Evolutionary conservation across 2,329 filamentous ascomycete genomes (phyloP).

Genomic region (Curvularia hawaiiensis): DNA sequence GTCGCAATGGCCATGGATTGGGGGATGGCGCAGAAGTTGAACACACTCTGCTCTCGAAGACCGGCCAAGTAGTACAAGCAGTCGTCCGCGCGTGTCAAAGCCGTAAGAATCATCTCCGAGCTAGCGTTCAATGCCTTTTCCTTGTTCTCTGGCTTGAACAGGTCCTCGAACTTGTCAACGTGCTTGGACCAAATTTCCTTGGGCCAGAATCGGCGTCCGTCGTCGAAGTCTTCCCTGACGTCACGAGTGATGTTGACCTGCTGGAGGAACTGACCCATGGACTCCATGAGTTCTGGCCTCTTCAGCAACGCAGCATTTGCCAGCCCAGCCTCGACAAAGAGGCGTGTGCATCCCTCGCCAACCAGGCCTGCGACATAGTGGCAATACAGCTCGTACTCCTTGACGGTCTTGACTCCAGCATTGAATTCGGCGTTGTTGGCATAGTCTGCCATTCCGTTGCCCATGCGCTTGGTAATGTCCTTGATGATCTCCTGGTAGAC

Average conservation of each 20-base stretch:
- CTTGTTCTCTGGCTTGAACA: slow-evolving; percentile 81
- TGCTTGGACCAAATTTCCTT: slow-evolving; percentile 97
- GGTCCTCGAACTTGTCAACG: slow-evolving; percentile 84
- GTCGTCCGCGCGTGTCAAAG: slow-evolving; percentile 84
- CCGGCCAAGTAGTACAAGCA: slow-evolving; percentile 98
- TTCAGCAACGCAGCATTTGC: slow-evolving; percentile 85
- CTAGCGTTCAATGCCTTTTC: slow-evolving; percentile 81
- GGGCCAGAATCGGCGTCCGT: slow-evolving; percentile 91
- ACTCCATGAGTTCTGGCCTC: slow-evolving; percentile 81
- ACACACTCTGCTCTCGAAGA: slow-evolving; percentile 92
- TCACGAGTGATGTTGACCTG: slow-evolving; percentile 99
- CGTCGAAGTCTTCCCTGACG: slow-evolving; percentile 85
- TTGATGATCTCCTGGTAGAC: slow-evolving; percentile 85
- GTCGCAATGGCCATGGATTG: slow-evolving; percentile 98
- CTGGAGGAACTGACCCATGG: slow-evolving; percentile 96
- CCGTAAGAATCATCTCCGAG: slow-evolving; percentile 93
- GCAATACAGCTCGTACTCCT: slow-evolving; percentile 96
- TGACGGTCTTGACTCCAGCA: slow-evolving; percentile 79
- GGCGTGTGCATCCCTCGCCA: slow-evolving; percentile 85
- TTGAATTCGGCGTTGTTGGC: slow-evolving; percentile 82
- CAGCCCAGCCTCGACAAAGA: slow-evolving; percentile 86
- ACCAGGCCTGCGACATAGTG: slow-evolving; percentile 99
- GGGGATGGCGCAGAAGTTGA: slow-evolving; percentile 98
- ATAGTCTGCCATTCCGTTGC: slow-evolving; percentile 98
- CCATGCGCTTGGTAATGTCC: slow-evolving; percentile 94